A percentile compares a stretch with the other conserved stretches of the same genome.
Conservation (phyloP, 768 basidiomycete species). For the Mycena polygramma region DNA sequence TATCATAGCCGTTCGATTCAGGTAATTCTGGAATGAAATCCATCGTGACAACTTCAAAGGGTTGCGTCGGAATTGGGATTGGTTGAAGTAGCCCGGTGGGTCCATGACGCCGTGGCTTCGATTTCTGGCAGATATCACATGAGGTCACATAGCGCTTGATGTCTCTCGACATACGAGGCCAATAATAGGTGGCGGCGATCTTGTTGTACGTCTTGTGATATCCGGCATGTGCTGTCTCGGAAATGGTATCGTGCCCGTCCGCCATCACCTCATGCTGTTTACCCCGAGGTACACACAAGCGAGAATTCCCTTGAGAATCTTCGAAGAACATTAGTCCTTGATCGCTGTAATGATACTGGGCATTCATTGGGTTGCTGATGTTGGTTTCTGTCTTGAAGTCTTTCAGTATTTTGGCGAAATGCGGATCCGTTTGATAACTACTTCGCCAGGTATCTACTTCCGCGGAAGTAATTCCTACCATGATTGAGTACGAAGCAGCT, state of each 20-base stretch:
- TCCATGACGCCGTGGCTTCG: background rate
- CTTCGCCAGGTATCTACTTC: too few relatives aligned
- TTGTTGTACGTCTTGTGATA: background rate
- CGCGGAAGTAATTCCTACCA: too few relatives aligned
- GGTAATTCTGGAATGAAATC: background rate
- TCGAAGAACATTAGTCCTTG: constrained; percentile 41
- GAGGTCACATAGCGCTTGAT: background rate
- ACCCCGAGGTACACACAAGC: constrained; percentile 44
- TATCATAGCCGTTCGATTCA: background rate
- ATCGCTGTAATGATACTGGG: constrained; percentile 23
- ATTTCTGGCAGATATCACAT: constrained; percentile 4
- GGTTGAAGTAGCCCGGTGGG: background rate
- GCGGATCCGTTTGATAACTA: too few relatives aligned
- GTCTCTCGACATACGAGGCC: background rate
- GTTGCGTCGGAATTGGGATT: background rate
- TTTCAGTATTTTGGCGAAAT: too few relatives aligned
- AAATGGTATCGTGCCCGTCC: background rate
- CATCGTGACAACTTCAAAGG: background rate
- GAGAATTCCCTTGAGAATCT: constrained; percentile 37
- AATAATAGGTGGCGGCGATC: background rate
- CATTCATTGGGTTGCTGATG: background rate
- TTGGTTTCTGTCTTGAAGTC: background rate
- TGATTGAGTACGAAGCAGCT: too few relatives aligned
- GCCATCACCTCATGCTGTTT: background rate
- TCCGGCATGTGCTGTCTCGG: background rate